These are phyloP conservation scores for Ceratobasidium sp. DNA, from an alignment of 1,284 basidiomycete species.

Conservation along the genomic window DNA sequence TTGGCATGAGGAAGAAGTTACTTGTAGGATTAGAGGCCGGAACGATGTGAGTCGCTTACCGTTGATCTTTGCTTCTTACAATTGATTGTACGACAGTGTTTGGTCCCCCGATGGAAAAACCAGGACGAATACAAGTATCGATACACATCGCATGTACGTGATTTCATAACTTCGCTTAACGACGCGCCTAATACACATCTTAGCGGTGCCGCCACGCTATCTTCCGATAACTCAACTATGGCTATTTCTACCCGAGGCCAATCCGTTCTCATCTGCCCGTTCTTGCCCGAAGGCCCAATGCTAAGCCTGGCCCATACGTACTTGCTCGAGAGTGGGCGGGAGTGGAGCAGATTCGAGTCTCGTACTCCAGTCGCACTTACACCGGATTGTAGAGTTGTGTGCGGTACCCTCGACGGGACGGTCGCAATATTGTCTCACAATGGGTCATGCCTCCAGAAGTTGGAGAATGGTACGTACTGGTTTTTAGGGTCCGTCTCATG, in stretches of 20 bases:
- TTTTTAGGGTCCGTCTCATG: too few species aligned
- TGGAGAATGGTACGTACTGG: background rate
- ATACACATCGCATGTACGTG: background rate
- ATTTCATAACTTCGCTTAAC: background rate
- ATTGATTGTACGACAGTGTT: background rate
- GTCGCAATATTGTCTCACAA: background rate
- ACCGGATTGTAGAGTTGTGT: background rate
- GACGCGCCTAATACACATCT: too few species aligned
- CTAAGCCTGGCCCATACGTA: background rate
- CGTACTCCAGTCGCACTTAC: background rate
- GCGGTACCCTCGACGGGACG: background rate
- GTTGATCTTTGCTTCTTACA: background rate
- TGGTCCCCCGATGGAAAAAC: background rate
- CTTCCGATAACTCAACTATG: background rate
- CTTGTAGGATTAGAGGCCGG: background rate
- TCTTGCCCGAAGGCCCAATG: background rate
- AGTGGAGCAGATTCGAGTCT: background rate
- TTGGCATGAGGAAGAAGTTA: background rate
- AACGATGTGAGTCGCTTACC: background rate
- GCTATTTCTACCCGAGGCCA: background rate
- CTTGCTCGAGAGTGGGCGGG: background rate
- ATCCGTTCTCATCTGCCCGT: background rate
- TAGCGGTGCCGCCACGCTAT: background rate
- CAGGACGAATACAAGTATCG: background rate
- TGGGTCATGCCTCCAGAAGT: background rate